phyloP scores from a whole-genome alignment of 2,329 filamentous ascomycete genomes.

The Apiospora malaysiana region DNA sequence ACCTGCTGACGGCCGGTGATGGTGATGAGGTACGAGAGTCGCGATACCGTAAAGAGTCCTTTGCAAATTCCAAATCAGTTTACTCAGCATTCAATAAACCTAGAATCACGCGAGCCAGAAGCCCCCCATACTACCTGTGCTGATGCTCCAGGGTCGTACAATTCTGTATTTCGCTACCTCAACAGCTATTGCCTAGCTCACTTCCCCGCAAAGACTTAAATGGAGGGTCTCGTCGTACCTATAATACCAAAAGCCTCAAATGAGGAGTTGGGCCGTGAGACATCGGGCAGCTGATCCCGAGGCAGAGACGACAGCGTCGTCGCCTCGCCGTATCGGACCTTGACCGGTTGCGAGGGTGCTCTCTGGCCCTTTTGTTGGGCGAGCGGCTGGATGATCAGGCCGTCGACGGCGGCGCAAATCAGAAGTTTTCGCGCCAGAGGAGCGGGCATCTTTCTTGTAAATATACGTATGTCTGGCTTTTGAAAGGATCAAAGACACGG shows the following conservation, averaged over 20 bases:
- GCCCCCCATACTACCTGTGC: not conserved
- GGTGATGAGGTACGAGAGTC: constrained; percentile 81
- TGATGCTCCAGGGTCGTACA: not conserved
- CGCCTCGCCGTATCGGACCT: constrained; percentile 70
- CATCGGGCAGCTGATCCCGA: constrained; percentile 50
- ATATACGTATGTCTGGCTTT: not conserved
- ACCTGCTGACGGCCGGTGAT: constrained; percentile 89
- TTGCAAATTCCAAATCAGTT: not conserved
- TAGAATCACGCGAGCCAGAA: too few species aligned
- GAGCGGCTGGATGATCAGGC: constrained; percentile 79
- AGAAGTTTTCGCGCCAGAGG: constrained; percentile 76
- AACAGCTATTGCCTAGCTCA: not conserved
- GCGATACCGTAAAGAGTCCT: constrained; percentile 87
- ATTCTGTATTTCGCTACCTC: not conserved
- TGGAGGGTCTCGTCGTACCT: constrained; percentile 46
- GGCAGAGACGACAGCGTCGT: constrained; percentile 45
- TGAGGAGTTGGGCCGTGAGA: constrained; percentile 51
- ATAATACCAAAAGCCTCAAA: constrained; percentile 67
- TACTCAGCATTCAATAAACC: not conserved
- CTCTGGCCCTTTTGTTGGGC: constrained; percentile 60
- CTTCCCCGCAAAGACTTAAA: not conserved
- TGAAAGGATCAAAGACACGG: too few species aligned
- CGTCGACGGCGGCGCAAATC: constrained; percentile 82
- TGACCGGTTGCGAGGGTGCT: constrained; percentile 57
- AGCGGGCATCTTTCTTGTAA: constrained; percentile 20